These are phyloP conservation scores for Annulohypoxylon bovei DNA, from an alignment of 495 filamentous ascomycete genomes.

Conservation along the genomic window DNA sequence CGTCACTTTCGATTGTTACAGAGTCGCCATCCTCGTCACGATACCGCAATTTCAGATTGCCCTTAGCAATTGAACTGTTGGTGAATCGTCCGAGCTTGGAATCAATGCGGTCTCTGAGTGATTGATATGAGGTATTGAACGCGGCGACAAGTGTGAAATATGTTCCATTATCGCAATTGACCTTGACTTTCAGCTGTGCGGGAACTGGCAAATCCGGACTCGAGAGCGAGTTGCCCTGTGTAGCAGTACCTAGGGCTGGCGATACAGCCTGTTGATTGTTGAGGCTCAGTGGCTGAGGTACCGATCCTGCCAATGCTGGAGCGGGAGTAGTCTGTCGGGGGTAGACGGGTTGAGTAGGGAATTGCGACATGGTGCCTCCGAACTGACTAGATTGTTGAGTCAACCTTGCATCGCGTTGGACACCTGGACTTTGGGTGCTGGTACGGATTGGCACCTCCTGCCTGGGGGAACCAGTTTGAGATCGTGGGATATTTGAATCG, in stretches of 20 bases:
- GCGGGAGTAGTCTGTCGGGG: conserved; percentile 56
- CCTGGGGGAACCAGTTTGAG: conserved; percentile 62
- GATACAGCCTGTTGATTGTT: conserved; percentile 47
- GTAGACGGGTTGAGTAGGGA: conserved; percentile 58
- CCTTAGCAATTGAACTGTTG: conserved; percentile 78
- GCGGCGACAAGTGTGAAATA: conserved; percentile 93
- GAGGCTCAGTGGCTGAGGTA: conserved; percentile 45
- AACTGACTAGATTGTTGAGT: conserved; percentile 47
- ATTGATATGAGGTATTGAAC: conserved; percentile 91
- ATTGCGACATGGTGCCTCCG: conserved; percentile 57
- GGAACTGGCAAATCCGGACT: conserved; percentile 69
- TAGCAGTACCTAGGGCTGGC: conserved; percentile 48
- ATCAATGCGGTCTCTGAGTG: conserved; percentile 95
- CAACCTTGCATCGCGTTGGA: conserved; percentile 53
- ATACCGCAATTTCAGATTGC: conserved; percentile 85
- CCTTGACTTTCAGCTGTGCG: conserved; percentile 92
- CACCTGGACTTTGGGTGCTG: conserved; percentile 63
- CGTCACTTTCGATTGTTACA: conserved; percentile 91
- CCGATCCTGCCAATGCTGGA: conserved; percentile 28
- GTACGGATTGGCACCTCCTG: conserved; percentile 61
- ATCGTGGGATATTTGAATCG: conserved; percentile 63
- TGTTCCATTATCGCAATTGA: conserved; percentile 80
- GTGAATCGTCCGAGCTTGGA: conserved; percentile 88
- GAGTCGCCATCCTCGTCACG: conserved; percentile 92
- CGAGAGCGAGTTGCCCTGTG: conserved; percentile 51